Evolutionary conservation across 2,329 filamentous ascomycete species (phyloP).

Genomic region (Cladosporium cucumerinum): DNA sequence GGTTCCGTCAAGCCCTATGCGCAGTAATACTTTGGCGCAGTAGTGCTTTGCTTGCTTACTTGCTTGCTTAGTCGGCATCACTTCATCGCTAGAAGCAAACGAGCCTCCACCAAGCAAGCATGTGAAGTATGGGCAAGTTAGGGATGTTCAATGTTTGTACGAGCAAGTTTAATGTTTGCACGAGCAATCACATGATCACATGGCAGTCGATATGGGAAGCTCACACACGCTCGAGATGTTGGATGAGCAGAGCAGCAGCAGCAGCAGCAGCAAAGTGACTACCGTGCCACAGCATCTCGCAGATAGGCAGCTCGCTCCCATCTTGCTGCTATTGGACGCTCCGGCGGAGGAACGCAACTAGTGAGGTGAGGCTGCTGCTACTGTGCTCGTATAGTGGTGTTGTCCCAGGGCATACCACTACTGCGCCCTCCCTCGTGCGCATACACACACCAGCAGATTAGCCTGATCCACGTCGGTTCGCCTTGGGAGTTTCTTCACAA

Average conservation of each 20-base stretch:
- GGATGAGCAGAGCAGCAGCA: not conserved
- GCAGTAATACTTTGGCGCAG: not conserved
- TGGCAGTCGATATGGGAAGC: not conserved
- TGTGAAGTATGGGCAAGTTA: not conserved
- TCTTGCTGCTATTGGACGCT: conserved; percentile 12
- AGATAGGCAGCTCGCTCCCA: not conserved
- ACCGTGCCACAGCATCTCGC: not conserved
- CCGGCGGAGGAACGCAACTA: conserved; percentile 14
- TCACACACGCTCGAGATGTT: not conserved
- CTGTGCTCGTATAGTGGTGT: not conserved
- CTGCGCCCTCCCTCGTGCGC: conserved; percentile 2
- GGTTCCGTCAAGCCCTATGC: not conserved
- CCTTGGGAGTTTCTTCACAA: not conserved
- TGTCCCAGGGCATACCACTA: not conserved
- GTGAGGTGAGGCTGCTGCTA: conserved; percentile 4
- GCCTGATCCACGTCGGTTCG: conserved; percentile 3
- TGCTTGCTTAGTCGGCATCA: not conserved
- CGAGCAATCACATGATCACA: not conserved
- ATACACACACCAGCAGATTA: not conserved
- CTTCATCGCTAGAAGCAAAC: not conserved
- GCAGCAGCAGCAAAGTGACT: not conserved
- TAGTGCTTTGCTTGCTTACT: not conserved
- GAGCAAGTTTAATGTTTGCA: not conserved
- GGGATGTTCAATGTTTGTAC: not conserved
- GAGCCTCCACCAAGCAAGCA: not conserved